Conservation (phyloP, 768 basidiomycete species). For the Trichaptum fuscoviolaceum region DNA sequence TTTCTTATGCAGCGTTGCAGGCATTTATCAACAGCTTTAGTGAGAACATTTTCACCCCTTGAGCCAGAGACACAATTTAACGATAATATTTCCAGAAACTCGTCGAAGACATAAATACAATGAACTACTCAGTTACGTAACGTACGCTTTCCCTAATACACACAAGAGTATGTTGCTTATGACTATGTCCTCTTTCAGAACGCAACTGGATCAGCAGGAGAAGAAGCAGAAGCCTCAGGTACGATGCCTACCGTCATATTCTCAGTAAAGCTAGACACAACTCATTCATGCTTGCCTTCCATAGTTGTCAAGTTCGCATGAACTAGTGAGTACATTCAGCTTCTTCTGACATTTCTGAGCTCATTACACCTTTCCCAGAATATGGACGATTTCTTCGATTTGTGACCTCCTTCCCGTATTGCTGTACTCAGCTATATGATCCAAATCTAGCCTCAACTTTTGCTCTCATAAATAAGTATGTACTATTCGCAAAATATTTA, state of each 20-base stretch:
- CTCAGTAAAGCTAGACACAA: neutral
- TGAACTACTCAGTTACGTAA: neutral
- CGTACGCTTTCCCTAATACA: neutral
- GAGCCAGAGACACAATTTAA: neutral
- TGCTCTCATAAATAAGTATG: neutral
- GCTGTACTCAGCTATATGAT: neutral
- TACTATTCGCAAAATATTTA: neutral
- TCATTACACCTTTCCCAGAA: neutral
- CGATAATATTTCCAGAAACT: neutral
- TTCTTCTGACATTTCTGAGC: neutral
- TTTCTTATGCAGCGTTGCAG: neutral
- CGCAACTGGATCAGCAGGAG: neutral
- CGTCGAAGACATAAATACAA: neutral
- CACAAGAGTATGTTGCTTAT: neutral
- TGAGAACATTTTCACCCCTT: neutral
- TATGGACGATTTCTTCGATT: neutral
- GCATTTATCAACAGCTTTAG: neutral
- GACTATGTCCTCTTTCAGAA: neutral
- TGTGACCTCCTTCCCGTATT: neutral
- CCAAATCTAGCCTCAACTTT: neutral
- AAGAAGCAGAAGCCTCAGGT: neutral
- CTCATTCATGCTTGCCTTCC: no score
- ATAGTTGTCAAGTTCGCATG: neutral
- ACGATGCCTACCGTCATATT: neutral
- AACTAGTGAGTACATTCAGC: neutral